Base-by-base conservation (phyloP, 2,329 filamentous ascomycete genomes). In the Kalaharituber pfeilii region DNA sequence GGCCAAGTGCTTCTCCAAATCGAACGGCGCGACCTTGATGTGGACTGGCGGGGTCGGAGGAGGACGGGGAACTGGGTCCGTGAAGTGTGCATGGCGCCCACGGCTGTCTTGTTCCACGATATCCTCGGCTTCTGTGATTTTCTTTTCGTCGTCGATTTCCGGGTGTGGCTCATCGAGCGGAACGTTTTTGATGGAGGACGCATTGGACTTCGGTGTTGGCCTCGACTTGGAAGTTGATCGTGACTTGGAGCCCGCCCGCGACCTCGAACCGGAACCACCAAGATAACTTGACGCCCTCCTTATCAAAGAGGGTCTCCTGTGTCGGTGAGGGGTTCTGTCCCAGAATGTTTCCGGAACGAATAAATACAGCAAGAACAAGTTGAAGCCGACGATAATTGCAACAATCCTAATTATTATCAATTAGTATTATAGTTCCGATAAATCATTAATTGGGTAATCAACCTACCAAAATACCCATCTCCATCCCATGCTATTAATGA, bases 261-360 rank as follows among this genome's bases (percentile, higher is more conserved):
- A 39, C 33, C 33, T 39, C 2, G 33, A 39, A 15, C 33, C 44
- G 15, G 13, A 18, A 18, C 49, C 63, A n/a, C n/a, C 61, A 49
- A 66, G 59, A n/a, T 58, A 62, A 4, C 65, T 67, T 8, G 65
- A 52, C 18, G 62, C 56, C 22, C 58, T 42, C 11, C 54, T 57
- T 18, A 64, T 59, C 3, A 65, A 58, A 5, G 62, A 61, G 57
- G 67, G 58, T 60, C 62, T 60, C 60, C 59, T 50, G 52, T 68
- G 65, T 62, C 69, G 69, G 9, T 65, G 57, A 7, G 88, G 87
- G 2, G 82, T 82, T 49, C 89, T 75, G 67, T 95, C 87, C 89
- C 89, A 96, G 61, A 94, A 95, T 0, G 87, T 94, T 69, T 96
- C 89, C 0, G 89, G 89, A 0, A 94, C 85, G 62, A 94, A 94